A percentile compares a stretch with the other conserved stretches of the same genome.
phyloP scores from a whole-genome alignment of 805 yeast species.

The Millerozyma acaciae region DNA sequence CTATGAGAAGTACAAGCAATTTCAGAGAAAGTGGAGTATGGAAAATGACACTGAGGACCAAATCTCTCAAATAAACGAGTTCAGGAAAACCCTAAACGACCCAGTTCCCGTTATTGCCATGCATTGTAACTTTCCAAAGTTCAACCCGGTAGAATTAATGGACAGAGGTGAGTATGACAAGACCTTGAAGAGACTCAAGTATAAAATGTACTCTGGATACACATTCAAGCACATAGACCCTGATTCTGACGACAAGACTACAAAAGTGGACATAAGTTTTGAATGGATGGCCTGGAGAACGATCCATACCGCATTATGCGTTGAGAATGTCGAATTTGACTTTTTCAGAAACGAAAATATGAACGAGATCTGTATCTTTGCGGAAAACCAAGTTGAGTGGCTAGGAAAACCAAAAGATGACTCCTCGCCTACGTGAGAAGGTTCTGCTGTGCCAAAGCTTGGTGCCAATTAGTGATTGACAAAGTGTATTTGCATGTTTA shows the following conservation, averaged over 20 bases:
- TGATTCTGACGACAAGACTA: too few relatives aligned
- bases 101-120: not conserved
- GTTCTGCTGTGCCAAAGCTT: too few relatives aligned
- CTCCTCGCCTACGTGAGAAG: too few relatives aligned
- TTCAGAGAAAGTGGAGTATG: not conserved
- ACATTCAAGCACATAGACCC: not conserved
- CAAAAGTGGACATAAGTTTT: not conserved
- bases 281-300: not conserved
- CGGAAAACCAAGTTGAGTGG: not conserved
- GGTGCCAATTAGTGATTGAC: too few relatives aligned
- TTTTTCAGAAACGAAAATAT: not conserved
- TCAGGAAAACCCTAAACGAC: not conserved
- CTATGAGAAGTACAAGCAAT: not conserved
- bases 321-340: not conserved
- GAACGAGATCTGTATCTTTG: not conserved
- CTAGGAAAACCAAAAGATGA: too few relatives aligned
- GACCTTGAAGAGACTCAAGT: not conserved
- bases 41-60: not conserved
- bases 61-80: not conserved
- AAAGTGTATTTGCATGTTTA: too few relatives aligned
- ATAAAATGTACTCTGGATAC: constrained; percentile 1
- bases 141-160: constrained; percentile 1
- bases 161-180: not conserved
- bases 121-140: constrained; percentile 2
- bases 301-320: not conserved